Evolutionary conservation across 1,284 basidiomycete genomes (phyloP).

Genomic region (Peniophora sp.): DNA sequence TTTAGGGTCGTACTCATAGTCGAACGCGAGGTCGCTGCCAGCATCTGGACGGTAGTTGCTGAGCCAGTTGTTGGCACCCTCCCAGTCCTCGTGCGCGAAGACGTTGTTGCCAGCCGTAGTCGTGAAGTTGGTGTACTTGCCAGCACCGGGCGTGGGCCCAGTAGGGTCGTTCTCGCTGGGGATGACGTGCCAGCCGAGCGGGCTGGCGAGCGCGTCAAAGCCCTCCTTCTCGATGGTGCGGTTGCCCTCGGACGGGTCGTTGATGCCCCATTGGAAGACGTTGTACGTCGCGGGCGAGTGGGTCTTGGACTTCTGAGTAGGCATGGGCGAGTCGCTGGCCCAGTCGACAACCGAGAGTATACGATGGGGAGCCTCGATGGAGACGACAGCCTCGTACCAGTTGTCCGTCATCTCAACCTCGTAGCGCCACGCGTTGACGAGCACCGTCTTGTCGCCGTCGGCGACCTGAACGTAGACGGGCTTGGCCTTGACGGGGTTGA

Average conservation of each 20-base stretch:
- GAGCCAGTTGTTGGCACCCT: conserved; percentile 70
- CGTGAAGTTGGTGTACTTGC: conserved; percentile 55
- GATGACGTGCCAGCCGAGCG: conserved; percentile 82
- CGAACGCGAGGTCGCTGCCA: conserved; percentile 49
- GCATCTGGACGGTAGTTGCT: conserved; percentile 75
- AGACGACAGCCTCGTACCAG: conserved; percentile 75
- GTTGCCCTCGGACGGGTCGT: conserved; percentile 62
- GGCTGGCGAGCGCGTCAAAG: conserved; percentile 69
- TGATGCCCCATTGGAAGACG: conserved; percentile 68
- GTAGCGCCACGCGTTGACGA: conserved; percentile 72
- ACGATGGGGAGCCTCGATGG: conserved; percentile 52
- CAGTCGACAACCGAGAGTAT: conserved; percentile 78
- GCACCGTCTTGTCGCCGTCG: conserved; percentile 40
- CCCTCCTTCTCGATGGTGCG: conserved; percentile 53
- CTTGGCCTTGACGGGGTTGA: conserved; percentile 65
- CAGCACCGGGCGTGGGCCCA: conserved; percentile 18
- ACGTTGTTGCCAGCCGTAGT: conserved; percentile 91
- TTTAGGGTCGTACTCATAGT: conserved; percentile 62
- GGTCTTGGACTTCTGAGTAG: conserved; percentile 24
- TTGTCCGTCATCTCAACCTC: conserved; percentile 85
- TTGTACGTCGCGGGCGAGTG: conserved; percentile 47
- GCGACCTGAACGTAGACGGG: conserved; percentile 71
- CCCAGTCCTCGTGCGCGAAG: conserved; percentile 87
- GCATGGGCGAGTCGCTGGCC: conserved; percentile 59
- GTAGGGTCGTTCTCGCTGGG: conserved; percentile 53